phyloP scores from a whole-genome alignment of 2,329 filamentous ascomycete genomes.

The Neurospora crassa region DNA sequence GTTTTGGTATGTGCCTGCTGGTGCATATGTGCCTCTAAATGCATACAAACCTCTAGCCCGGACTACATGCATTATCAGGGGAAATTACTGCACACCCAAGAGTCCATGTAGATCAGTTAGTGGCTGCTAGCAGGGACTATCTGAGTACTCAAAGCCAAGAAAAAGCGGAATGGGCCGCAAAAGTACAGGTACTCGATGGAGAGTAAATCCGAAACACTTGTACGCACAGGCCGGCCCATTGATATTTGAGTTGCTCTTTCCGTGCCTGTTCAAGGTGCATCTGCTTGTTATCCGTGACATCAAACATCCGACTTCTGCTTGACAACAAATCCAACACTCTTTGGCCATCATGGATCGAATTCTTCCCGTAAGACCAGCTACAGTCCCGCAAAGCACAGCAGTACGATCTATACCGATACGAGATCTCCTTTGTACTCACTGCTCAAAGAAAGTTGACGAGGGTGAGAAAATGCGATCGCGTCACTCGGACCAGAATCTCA shows the following conservation, averaged over 20 bases:
- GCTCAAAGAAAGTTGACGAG: neutral
- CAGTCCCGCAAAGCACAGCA: neutral
- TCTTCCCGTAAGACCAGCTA: neutral
- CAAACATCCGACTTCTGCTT: neutral
- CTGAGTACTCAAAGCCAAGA: neutral
- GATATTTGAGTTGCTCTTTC: neutral
- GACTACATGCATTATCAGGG: too few relatives aligned
- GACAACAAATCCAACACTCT: neutral
- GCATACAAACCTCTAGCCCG: too few relatives aligned
- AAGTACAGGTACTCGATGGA: neutral
- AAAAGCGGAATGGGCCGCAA: neutral
- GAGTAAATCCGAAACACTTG: neutral
- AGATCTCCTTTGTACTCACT: neutral
- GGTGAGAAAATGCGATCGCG: neutral
- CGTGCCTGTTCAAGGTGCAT: neutral
- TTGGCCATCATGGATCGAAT: neutral
- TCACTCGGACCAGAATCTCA: neutral
- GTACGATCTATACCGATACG: neutral
- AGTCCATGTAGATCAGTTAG: fast-evolving
- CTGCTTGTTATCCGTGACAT: neutral
- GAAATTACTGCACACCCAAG: too few relatives aligned
- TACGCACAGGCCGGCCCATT: neutral
- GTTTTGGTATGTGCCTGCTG: too few relatives aligned
- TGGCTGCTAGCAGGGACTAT: neutral
- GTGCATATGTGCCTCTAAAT: too few relatives aligned